Conservation (phyloP, 2,329 filamentous ascomycete genomes). For the Neopestalotiopsis rosae region DNA sequence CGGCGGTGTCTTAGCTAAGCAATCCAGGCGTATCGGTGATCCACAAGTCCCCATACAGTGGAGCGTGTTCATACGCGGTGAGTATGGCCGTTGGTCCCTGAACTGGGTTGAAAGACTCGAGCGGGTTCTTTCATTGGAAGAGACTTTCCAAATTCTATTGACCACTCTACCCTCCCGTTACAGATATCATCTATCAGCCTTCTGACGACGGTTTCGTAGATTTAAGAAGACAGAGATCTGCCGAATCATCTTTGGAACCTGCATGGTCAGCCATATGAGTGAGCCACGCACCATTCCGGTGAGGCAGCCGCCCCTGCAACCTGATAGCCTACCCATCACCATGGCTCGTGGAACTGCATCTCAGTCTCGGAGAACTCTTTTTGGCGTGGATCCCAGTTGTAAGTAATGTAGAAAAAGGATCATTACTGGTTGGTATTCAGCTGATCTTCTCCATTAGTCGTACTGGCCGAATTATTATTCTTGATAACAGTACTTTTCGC, state of each 20-base stretch:
- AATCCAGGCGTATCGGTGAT: too few species aligned
- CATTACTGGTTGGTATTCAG: neutral
- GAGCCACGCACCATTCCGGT: neutral
- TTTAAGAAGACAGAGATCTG: neutral
- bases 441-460: neutral
- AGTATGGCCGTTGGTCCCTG: too few species aligned
- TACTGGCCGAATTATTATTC: neutral
- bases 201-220: neutral
- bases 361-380: neutral
- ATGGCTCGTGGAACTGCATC: neutral
- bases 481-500: neutral
- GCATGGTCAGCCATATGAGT: neutral
- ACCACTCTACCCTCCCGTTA: neutral
- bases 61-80: too few species aligned
- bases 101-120: too few species aligned
- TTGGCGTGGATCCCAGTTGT: neutral
- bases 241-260: neutral
- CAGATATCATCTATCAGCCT: neutral
- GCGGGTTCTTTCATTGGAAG: too few species aligned
- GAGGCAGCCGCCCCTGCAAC: neutral
- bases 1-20: too few species aligned
- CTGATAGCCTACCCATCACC: neutral
- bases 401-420: neutral
- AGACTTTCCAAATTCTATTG: too few species aligned
- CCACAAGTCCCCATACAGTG: too few species aligned